Percentiles rank a stretch among this genome's conserved stretches.
phyloP scores from a whole-genome alignment of 2,329 filamentous ascomycete genomes.

The Ophiostoma ips region DNA sequence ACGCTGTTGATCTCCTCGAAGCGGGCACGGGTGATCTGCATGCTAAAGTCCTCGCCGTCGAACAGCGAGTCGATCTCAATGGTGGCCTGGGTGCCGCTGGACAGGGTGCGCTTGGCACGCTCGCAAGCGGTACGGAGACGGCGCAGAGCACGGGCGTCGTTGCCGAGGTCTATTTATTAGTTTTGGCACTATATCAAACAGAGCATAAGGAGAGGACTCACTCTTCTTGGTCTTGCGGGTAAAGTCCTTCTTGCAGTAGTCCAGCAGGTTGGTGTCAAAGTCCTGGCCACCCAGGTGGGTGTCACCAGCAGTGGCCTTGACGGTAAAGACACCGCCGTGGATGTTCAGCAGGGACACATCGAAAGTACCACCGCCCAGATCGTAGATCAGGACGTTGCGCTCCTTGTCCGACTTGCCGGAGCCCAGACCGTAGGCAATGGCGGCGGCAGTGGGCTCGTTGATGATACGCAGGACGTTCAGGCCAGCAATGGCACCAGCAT shows the following conservation, averaged over 20 bases:
- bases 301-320: conserved; percentile 96
- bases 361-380: conserved; percentile 96
- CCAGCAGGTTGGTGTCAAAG: conserved; percentile 90
- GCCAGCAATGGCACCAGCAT: conserved; percentile 92
- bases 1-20: conserved; percentile 98
- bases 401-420: conserved; percentile 93
- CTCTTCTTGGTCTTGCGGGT: conserved; percentile 14
- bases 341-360: conserved; percentile 99
- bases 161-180: conserved; percentile 37
- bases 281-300: conserved; percentile 93
- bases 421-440: conserved; percentile 95
- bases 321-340: conserved; percentile 97
- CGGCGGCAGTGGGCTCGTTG: conserved; percentile 97
- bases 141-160: conserved; percentile 80
- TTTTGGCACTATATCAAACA: neutral
- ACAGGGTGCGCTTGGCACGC: conserved; percentile 98
- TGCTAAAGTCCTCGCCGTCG: conserved; percentile 94
- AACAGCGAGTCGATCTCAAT: conserved; percentile 98
- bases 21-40: conserved; percentile 93
- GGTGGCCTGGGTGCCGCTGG: conserved; percentile 91
- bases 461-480: conserved; percentile 99
- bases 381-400: conserved; percentile 98
- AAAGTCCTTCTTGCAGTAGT: conserved; percentile 91
- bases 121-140: conserved; percentile 96
- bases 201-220: neutral